Base-by-base conservation (phyloP, 257 asterid species). In the Jacaranda copaia region DNA sequence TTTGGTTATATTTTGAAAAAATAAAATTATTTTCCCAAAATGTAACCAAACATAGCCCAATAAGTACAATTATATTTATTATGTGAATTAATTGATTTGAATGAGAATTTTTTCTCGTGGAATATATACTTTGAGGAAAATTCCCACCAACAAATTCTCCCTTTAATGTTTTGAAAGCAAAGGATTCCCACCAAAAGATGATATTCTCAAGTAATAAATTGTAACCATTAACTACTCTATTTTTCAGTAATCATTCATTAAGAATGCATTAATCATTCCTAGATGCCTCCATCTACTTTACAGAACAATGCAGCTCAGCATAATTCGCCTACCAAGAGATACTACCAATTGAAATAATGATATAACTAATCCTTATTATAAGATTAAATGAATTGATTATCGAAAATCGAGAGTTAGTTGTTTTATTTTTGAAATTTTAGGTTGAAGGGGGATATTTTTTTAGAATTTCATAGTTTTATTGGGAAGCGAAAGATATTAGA, bases 281-380 rank as follows among this genome's bases (percentile, higher is more conserved):
- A 69, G 77, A 80, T 74, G 35, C 70, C 35, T 53, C 15, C 42
- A 81, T 73, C 79, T 58, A 81, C 70, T 55, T 73, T 36, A 81
- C 82, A 73, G 73, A 69, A 55, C 60, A 43, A 48, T 49, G 81
- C 85, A 82, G 85, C 85, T 82, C 70, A 82, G 82, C 85, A 74
- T 53, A 38, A 72, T 12, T 40, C 57, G 56, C 66, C 66, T 38
- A 72, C 39, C 65, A 72, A 66, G 8, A 8, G 4, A 18, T 8
- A 63, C 39, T 36, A 38, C 48, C 70, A 12, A 61, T 61, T 61
- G 13, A 43, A 12, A 40, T 67, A 8, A 67, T n/a, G 5, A 43
- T 4, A 38, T 65, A 65, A 3, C 9, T 39, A 65, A 65, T 42
- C 6, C 16, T 65, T 7, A 3, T 65, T 65, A n/a, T 42, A 16